phyloP scores from a whole-genome alignment of 164 flowering plant species.

The Piper betle region DNA sequence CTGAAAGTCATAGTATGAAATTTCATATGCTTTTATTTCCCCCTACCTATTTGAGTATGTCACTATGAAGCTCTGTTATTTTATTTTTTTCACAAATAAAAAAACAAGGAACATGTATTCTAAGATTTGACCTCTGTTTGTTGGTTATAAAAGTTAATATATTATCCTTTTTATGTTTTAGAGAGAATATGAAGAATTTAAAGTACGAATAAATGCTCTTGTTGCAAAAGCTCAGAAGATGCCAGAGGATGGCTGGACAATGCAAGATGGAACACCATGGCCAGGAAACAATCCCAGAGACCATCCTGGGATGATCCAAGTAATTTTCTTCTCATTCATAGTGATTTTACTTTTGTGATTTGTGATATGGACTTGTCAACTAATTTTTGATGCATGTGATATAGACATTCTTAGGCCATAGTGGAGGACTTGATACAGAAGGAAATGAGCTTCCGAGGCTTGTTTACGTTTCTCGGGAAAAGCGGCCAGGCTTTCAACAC shows the following conservation, averaged over 20 bases:
- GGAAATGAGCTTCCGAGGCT: slow-evolving; percentile 94
- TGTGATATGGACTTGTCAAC: slow-evolving; percentile 1
- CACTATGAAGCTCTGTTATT: neutral
- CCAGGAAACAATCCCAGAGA: slow-evolving; percentile 95
- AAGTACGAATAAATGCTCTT: slow-evolving; percentile 83
- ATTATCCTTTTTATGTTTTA: slow-evolving; percentile 13
- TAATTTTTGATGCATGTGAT: slow-evolving; percentile 2
- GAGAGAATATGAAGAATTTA: slow-evolving; percentile 97
- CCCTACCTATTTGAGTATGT: neutral
- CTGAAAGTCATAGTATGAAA: neutral
- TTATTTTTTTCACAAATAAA: no score
- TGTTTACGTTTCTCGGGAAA: slow-evolving; percentile 98
- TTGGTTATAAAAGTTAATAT: neutral
- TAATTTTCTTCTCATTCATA: slow-evolving; percentile 6
- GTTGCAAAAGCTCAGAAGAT: slow-evolving; percentile 87
- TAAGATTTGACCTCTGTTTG: no score
- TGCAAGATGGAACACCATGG: slow-evolving; percentile 97
- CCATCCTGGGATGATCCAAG: slow-evolving; percentile 99
- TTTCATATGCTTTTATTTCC: neutral
- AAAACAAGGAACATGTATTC: no score
- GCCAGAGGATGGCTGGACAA: slow-evolving; percentile 98
- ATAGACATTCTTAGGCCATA: slow-evolving; percentile 92
- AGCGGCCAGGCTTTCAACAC: slow-evolving; percentile 95
- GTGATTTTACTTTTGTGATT: neutral
- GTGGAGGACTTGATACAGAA: slow-evolving; percentile 93